phyloP scores from a whole-genome alignment of 768 basidiomycete species.

The Melanogaster broomeanus region DNA sequence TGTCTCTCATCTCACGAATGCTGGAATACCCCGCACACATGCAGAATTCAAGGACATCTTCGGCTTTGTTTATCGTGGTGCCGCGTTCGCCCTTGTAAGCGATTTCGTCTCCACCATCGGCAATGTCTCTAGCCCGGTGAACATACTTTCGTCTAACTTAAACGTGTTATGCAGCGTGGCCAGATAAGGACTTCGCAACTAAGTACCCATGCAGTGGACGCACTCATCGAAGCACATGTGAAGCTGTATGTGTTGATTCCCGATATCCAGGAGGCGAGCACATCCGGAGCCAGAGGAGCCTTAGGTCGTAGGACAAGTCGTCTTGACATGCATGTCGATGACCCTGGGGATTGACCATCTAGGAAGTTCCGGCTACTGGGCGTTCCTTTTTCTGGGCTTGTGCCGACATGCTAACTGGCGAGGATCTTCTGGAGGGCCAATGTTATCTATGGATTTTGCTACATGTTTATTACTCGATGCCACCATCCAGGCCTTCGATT shows the following conservation, averaged over 20 bases:
- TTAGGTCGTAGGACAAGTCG: neutral
- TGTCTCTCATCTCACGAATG: slow-evolving; percentile 31
- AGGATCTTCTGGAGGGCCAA: neutral
- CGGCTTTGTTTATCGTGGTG: slow-evolving; percentile 41
- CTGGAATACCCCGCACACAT: slow-evolving; percentile 37
- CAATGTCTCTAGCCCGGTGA: neutral
- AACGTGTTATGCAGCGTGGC: slow-evolving; percentile 20
- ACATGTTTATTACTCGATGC: too few relatives aligned
- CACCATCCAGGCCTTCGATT: too few relatives aligned
- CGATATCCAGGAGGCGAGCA: neutral
- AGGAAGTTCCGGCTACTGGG: neutral
- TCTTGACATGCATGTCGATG: slow-evolving; percentile 5
- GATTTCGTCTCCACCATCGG: neutral
- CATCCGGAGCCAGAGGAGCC: neutral
- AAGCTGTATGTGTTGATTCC: slow-evolving; percentile 33
- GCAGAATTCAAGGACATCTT: slow-evolving; percentile 43
- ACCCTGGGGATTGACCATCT: slow-evolving; percentile 8
- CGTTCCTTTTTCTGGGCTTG: neutral
- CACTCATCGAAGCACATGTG: slow-evolving; percentile 38
- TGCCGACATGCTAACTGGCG: neutral
- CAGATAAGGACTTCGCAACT: slow-evolving; percentile 30
- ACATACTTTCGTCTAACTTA: neutral
- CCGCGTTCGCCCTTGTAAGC: slow-evolving; percentile 42
- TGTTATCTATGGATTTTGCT: too few relatives aligned
- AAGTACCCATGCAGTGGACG: slow-evolving; percentile 27